Base-by-base conservation (phyloP, 768 basidiomycete genomes). In the Hydnomerulius pinastri region DNA sequence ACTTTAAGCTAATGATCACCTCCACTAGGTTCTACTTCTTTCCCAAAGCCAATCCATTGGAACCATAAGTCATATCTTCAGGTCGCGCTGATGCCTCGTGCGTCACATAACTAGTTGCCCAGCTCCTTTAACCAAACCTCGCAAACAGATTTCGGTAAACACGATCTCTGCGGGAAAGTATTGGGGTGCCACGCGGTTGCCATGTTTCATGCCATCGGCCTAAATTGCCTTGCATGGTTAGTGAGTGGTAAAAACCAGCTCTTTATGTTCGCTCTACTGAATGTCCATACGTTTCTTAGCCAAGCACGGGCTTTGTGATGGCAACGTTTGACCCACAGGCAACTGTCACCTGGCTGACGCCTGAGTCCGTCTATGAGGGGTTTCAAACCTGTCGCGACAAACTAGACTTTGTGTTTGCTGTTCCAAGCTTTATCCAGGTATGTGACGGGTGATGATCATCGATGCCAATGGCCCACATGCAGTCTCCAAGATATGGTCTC, bases 141-240 rank as follows among this genome's bases (percentile, higher is more conserved):
- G 15, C 17, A 13, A 4, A 2, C 41, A 59, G 56, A 37, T 18
- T 51, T 32, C 23, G 55, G 58, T 15, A 53, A 56, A 28, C 24
- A 51, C 20, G 52, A 65, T 35, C 21, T 63, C n/a, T 42, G 51
- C 12, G 59, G 52, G 3, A 13, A 55, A 4, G 51, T 52, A 9
- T 23, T 57, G 29, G 54, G 50, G 15, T 43, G 47, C 9, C 63
- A 66, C 37, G 51, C 50, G 2, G 15, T 57, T 12, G 68, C 63
- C 51, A 64, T 67, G 67, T 67, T 52, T 43, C 67, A 69, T 43
- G 67, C 57, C 6, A 49, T 64, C 30, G 67, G 67, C 4, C 40
- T 63, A 17, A 29, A 57, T 25, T 55, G 58, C 32, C 40, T 59
- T 11, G 41, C 40, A 6, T 66, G 64, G 64, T 50, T 59, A 41